Base-by-base conservation (phyloP, 225 moss, liverwort and hornwort species). In the Lunularia cruciata region DNA sequence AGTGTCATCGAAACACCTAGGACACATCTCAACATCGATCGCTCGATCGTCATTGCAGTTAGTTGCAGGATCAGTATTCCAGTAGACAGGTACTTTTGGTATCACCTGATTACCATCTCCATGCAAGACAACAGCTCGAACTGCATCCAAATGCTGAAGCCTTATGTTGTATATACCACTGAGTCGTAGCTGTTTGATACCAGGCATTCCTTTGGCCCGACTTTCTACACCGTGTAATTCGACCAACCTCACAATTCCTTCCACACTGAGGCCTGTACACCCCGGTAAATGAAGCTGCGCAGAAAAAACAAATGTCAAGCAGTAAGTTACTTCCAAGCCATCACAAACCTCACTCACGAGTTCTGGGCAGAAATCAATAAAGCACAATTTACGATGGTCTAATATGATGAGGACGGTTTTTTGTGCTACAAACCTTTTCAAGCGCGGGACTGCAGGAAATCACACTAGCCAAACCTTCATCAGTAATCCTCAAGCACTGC, bases 211-310 rank as follows among this genome's bases (percentile, higher is more conserved):
- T 15, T 72, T 43, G 6, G 78, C 68, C 35, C 79, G 62, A 62
- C 67, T 67, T 45, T 72, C 72, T 3, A 26, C 33, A 14, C 81
- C 73, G 70, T 79, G 91, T 53, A 47, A 18, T 73, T 83, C 76
- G 65, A 90, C 86, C 70, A 84, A 77, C 45, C 74, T 48, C 18
- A 88, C 27, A 16, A 92, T 31, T 14, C 57, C 72, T 56, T 84
- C 85, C 0, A 69, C 52, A 56, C 65, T 85, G 26, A 95, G 42
- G 22, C 69, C 42, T 8, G 82, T 86, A 76, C 91, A 92, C 57
- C 83, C 81, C 6, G 88, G 86, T 33, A 95, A 68, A 66, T 80
- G 67, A 19, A 95, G 84, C 94, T 95, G 91, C 58, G 59, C 43
- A 74, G 46, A 12, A 12, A 69, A 12, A 27, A 65, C 19, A 22